Percentiles rank a stretch among this genome's conserved stretches.
Conservation (phyloP, 1,284 basidiomycete species). For the Phylloporus gajari region DNA sequence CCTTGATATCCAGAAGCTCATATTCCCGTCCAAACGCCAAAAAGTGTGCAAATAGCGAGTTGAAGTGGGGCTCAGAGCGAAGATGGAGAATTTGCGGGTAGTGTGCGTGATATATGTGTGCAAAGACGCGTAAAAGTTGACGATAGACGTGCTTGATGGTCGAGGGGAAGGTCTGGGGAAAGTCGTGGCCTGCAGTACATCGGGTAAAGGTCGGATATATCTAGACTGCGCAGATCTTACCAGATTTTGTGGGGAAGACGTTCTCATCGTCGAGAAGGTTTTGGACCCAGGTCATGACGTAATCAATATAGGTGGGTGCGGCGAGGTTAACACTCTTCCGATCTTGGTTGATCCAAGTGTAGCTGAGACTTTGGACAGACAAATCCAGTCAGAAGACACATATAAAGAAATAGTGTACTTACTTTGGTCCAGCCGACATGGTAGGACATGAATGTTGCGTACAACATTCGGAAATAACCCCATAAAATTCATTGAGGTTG, state of each 20-base stretch:
- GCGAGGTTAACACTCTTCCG: constrained; percentile 93
- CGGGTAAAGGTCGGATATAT: neutral
- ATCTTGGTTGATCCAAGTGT: constrained; percentile 98
- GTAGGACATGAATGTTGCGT: constrained; percentile 89
- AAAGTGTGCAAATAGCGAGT: constrained; percentile 98
- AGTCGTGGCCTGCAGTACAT: constrained; percentile 78
- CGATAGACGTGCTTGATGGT: constrained; percentile 97
- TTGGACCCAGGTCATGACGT: constrained; percentile 98
- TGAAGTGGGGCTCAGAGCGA: constrained; percentile 95
- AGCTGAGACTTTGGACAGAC: constrained; percentile 77
- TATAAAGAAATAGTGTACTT: constrained; percentile 46
- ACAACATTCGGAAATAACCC: constrained; percentile 94
- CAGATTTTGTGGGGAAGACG: constrained; percentile 95
- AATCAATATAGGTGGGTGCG: constrained; percentile 98
- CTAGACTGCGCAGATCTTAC: constrained; percentile 54
- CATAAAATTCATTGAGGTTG: constrained; percentile 98
- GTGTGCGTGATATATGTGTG: constrained; percentile 97
- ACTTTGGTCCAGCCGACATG: constrained; percentile 94
- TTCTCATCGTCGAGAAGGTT: constrained; percentile 92
- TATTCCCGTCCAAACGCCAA: constrained; percentile 94
- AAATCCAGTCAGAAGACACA: neutral
- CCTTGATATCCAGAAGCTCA: constrained; percentile 90
- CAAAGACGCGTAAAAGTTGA: constrained; percentile 96
- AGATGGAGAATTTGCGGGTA: constrained; percentile 93
- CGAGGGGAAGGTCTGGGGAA: constrained; percentile 88